Base-by-base conservation (phyloP, 305 asterid genomes). In the Fraxinus sp. region DNA sequence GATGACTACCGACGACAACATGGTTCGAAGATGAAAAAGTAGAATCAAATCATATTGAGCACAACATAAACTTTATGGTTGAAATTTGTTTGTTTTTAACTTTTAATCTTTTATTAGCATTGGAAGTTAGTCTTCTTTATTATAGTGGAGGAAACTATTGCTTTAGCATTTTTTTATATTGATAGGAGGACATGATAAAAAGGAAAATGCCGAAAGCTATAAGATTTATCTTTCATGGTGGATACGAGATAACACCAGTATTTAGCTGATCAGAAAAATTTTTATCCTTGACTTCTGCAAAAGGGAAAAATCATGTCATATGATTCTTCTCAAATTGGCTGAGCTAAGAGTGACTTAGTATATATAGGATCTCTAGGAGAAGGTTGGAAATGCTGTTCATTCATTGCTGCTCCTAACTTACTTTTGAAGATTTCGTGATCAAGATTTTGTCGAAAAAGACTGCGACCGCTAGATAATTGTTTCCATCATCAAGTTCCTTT, bases 131-230 rank as follows among this genome's bases (percentile, higher is more conserved):
- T 49, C 20, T 49, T 49, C 59, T 49, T 49, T 52, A 16, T 16
- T 5, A 71, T 80, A 80, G 87, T 86, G 89, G 85, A 77, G 79
- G 74, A 83, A 77, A 86, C 89, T 83, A 84, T 89, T 85, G 85
- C 84, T 81, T 81, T 82, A 26, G 70, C 77, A 13, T 77, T 77
- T 79, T 72, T 22, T 77, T 82, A 84, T 59, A 41, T 16, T 32
- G 83, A 84, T 46, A 35, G 11, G 76, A 57, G 74, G 64, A 73
- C 76, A 83, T 68, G 64, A 81, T 64, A 32, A 72, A 74, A 76
- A 66, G 62, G 81, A 71, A 55, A 66, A 46, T 68, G 11, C 37
- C 4, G 22, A 52, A 14, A 52, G 62, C 62, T 52, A 4, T 52
- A 5, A 52, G 8, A 52, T 52, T 52, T 16, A 49, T 16, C 20